phyloP scores from a whole-genome alignment of 305 asterid species.

The Ajuga reptans region DNA sequence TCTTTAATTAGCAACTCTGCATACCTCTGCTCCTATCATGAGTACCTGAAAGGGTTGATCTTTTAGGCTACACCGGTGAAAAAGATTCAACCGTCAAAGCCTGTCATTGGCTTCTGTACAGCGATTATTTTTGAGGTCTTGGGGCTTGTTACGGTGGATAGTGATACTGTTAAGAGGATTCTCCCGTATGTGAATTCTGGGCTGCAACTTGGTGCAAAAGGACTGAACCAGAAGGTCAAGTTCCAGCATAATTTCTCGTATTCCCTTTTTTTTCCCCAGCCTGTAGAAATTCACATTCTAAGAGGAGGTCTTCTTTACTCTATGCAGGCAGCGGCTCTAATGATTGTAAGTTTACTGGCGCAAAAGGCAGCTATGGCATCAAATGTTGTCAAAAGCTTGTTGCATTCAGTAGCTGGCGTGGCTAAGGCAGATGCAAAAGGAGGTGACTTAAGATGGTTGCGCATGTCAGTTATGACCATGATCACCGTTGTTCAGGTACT shows the following conservation, averaged over 20 bases:
- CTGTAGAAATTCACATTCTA: not conserved
- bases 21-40: not conserved
- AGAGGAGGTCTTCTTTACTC: constrained; percentile 15
- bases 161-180: constrained; percentile 56
- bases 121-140: constrained; percentile 74
- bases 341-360: constrained; percentile 77
- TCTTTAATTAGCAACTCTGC: not conserved
- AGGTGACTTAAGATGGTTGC: constrained; percentile 61
- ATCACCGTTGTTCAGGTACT: constrained; percentile 82
- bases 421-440: constrained; percentile 54
- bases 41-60: constrained; percentile 23
- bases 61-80: constrained; percentile 56
- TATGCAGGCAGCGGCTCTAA: constrained; percentile 76
- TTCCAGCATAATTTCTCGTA: constrained; percentile 11
- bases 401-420: constrained; percentile 54
- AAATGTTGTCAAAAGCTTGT: constrained; percentile 52
- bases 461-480: constrained; percentile 67
- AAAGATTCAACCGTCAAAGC: constrained; percentile 55
- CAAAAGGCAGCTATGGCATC: constrained; percentile 64
- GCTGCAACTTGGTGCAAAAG: constrained; percentile 49
- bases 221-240: constrained; percentile 63
- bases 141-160: constrained; percentile 47
- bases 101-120: constrained; percentile 66
- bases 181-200: constrained; percentile 64
- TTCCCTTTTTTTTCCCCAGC: not conserved